Conservation (phyloP, 495 filamentous ascomycete species). For the Melanomma pulvis-pyrius region DNA sequence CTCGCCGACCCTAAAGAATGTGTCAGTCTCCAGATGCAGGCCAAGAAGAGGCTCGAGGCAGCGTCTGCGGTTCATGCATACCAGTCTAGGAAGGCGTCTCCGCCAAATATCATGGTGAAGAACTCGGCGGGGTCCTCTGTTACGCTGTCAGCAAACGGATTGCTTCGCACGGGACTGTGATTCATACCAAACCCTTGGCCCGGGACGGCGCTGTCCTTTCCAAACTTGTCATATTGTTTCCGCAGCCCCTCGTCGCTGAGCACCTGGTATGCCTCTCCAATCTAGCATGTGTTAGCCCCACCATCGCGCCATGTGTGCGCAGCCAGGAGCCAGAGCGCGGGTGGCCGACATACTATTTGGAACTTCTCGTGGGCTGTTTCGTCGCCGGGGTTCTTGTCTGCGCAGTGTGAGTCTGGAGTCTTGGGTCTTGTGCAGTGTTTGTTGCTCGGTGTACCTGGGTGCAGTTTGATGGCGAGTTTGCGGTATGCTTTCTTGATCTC, state of each 20-base stretch:
- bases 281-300: conserved; percentile 49
- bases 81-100: conserved; percentile 82
- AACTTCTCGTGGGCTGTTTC: conserved; percentile 92
- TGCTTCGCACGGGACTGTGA: background rate
- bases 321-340: background rate
- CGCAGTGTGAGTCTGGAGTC: conserved; percentile 7
- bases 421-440: background rate
- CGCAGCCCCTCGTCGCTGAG: conserved; percentile 84
- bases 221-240: conserved; percentile 91
- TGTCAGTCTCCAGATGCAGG: conserved; percentile 15
- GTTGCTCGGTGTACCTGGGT: conserved; percentile 57
- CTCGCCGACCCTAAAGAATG: conserved; percentile 47
- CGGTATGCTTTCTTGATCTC: conserved; percentile 99
- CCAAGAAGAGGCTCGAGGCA: background rate
- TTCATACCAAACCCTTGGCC: conserved; percentile 78
- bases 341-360: conserved; percentile 63
- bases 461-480: conserved; percentile 83
- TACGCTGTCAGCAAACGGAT: conserved; percentile 35
- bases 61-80: conserved; percentile 4
- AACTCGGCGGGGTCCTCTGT: conserved; percentile 93
- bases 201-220: conserved; percentile 89
- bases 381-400: conserved; percentile 98
- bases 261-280: conserved; percentile 98
- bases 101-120: conserved; percentile 98
- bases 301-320: background rate